Evolutionary conservation across 441 rosid species (phyloP).

Genomic region (Mallotus repandus): DNA sequence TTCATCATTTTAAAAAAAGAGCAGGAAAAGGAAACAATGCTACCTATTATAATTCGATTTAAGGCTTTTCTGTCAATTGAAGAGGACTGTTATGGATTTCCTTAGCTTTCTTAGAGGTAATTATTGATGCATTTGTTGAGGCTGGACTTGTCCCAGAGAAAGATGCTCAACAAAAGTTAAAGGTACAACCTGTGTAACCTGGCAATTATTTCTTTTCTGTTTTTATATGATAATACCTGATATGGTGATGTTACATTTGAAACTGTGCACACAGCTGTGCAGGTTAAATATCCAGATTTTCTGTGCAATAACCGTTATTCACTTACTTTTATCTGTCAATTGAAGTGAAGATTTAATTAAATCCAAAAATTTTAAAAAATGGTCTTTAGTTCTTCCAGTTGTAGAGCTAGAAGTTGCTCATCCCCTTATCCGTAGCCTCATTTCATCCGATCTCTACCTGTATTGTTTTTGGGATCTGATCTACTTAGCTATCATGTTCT

Average conservation of each 20-base stretch:
- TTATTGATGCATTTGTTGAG: constrained; percentile 68
- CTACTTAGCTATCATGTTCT: too few relatives aligned
- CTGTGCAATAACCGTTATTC: too few relatives aligned
- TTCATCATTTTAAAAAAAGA: constrained; percentile 4
- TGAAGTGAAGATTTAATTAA: too few relatives aligned
- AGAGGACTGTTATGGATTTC: constrained; percentile 34
- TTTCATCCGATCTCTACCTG: too few relatives aligned
- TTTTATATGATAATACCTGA: background rate
- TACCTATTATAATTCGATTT: background rate
- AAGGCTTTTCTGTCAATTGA: background rate
- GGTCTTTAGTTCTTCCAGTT: too few relatives aligned
- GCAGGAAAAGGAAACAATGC: background rate
- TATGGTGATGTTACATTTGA: background rate
- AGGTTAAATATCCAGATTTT: background rate
- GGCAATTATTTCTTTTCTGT: background rate
- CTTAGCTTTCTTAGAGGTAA: constrained; percentile 60
- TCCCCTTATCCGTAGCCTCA: too few relatives aligned
- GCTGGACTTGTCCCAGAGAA: constrained; percentile 85
- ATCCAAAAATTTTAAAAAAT: too few relatives aligned
- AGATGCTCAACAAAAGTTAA: constrained; percentile 62
- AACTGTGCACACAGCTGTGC: background rate
- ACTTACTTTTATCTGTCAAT: background rate
- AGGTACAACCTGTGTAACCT: constrained; percentile 45
- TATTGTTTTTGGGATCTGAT: too few relatives aligned
- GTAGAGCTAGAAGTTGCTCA: too few relatives aligned